A percentile compares a stretch with the other conserved stretches of the same genome.
Evolutionary conservation across 345 rosid genomes (phyloP).

Genomic region (Carallia pectinifolia): DNA sequence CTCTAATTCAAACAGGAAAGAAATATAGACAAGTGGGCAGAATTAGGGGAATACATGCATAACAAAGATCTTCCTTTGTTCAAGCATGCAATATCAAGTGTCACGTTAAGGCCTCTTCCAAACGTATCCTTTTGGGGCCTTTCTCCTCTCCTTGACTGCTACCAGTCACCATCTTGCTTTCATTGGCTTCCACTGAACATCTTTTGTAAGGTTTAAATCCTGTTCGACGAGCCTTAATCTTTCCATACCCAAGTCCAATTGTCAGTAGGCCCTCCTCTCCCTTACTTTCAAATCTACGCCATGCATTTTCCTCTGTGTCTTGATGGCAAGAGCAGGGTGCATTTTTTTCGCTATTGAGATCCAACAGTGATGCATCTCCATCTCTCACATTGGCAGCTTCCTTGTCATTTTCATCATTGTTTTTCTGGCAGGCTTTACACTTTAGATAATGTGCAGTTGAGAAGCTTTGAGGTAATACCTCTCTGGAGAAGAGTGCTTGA

Average conservation of each 20-base stretch:
- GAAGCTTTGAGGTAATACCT: constrained; percentile 88
- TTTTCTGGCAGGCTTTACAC: constrained; percentile 20
- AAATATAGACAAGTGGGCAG: constrained; percentile 24
- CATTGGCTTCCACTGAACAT: constrained; percentile 78
- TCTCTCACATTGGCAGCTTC: constrained; percentile 28
- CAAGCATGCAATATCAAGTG: constrained; percentile 29
- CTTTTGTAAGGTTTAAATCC: constrained; percentile 96
- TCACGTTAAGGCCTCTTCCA: constrained; percentile 67
- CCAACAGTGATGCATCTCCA: constrained; percentile 38
- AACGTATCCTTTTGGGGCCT: constrained; percentile 75
- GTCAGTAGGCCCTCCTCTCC: constrained; percentile 44
- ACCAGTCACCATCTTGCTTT: constrained; percentile 39
- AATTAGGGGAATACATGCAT: constrained; percentile 27
- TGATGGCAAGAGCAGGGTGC: constrained; percentile 24
- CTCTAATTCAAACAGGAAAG: constrained; percentile 27
- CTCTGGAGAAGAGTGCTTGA: constrained; percentile 81
- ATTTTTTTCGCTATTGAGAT: constrained; percentile 45
- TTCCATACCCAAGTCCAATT: constrained; percentile 55
- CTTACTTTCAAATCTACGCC: constrained; percentile 20
- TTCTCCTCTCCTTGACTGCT: constrained; percentile 64
- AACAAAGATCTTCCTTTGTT: constrained; percentile 31
- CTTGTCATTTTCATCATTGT: constrained; percentile 32
- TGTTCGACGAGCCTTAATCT: constrained; percentile 56
- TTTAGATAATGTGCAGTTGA: constrained; percentile 49
- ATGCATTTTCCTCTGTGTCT: constrained; percentile 38